Conservation (phyloP, 306 rosid species). For the Cicer bijugum region DNA sequence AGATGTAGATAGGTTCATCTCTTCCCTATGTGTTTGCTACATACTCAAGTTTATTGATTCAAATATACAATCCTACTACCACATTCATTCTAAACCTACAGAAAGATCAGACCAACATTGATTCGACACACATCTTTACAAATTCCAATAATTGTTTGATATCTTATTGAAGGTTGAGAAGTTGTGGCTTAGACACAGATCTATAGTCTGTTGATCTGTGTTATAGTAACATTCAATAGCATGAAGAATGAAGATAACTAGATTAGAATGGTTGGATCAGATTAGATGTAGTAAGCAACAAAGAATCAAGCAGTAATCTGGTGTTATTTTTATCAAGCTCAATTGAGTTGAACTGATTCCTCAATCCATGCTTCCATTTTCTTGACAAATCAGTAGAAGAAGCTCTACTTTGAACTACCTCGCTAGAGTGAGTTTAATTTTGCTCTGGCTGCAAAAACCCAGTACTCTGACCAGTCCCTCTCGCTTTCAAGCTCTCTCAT, state of each 20-base stretch:
- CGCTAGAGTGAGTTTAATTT: not conserved
- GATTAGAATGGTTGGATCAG: not conserved
- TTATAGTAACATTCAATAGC: not conserved
- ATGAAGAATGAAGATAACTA: constrained; percentile 9
- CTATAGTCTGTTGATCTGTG: not conserved
- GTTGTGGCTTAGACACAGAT: constrained; percentile 12
- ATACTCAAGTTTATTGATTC: constrained; percentile 15
- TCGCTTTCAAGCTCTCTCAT: too few relatives aligned
- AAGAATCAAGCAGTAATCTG: not conserved
- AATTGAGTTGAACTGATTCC: constrained; percentile 13
- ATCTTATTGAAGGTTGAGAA: not conserved
- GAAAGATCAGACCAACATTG: not conserved
- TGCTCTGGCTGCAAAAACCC: too few relatives aligned
- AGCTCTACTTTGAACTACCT: constrained; percentile 6
- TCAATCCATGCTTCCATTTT: constrained; percentile 1
- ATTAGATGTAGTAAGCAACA: not conserved
- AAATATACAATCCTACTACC: constrained; percentile 8
- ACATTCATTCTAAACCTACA: constrained; percentile 8
- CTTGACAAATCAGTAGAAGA: constrained; percentile 28
- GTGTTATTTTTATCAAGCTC: not conserved
- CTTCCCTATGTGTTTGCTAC: not conserved
- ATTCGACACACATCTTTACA: not conserved
- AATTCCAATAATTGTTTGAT: constrained; percentile 17
- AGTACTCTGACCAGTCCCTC: too few relatives aligned
- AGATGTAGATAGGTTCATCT: constrained; percentile 27